These are phyloP conservation scores for Trichaptum fuscoviolaceum DNA, from an alignment of 768 basidiomycete genomes.

Conservation along the genomic window DNA sequence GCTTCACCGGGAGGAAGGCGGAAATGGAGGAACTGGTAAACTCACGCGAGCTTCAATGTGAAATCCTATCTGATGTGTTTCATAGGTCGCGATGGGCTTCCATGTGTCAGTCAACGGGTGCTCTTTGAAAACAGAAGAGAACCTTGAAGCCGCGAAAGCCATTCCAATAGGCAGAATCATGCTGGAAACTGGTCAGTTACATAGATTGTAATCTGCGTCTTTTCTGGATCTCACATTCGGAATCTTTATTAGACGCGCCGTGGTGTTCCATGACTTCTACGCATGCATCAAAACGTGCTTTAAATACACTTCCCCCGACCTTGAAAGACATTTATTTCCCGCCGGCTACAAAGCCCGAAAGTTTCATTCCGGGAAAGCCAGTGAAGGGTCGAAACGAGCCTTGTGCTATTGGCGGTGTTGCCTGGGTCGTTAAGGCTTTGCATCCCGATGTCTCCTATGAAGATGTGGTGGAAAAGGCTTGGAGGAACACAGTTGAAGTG, in stretches of 20 bases:
- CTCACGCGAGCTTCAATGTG: slow-evolving; percentile 3
- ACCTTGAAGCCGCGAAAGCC: slow-evolving; percentile 46
- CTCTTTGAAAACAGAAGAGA: slow-evolving; percentile 66
- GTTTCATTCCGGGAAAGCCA: slow-evolving; percentile 50
- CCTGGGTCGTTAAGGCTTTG: slow-evolving; percentile 58
- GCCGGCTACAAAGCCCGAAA: slow-evolving; percentile 46
- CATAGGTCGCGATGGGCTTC: slow-evolving; percentile 68
- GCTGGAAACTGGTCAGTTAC: slow-evolving; percentile 63
- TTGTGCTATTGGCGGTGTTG: slow-evolving; percentile 56
- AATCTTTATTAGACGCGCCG: slow-evolving; percentile 48
- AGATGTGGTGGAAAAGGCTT: slow-evolving; percentile 49
- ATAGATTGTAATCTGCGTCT: slow-evolving; percentile 5
- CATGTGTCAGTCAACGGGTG: slow-evolving; percentile 61
- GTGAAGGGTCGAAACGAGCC: slow-evolving; percentile 83
- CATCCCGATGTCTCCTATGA: slow-evolving; percentile 45
- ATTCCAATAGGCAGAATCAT: slow-evolving; percentile 59
- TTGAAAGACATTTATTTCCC: slow-evolving; percentile 50
- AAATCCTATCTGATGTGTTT: background rate
- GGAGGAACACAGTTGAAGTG: slow-evolving; percentile 56
- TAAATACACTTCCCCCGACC: slow-evolving; percentile 41
- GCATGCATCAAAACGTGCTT: slow-evolving; percentile 51
- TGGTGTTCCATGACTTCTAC: slow-evolving; percentile 69
- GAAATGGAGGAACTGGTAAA: slow-evolving; percentile 65
- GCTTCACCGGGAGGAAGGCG: slow-evolving; percentile 63
- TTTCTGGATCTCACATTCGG: background rate